Percentiles rank a stretch among this genome's conserved stretches.
phyloP scores from a whole-genome alignment of 2,329 filamentous ascomycete species.

The Cladosporium austrohemisphaericum region DNA sequence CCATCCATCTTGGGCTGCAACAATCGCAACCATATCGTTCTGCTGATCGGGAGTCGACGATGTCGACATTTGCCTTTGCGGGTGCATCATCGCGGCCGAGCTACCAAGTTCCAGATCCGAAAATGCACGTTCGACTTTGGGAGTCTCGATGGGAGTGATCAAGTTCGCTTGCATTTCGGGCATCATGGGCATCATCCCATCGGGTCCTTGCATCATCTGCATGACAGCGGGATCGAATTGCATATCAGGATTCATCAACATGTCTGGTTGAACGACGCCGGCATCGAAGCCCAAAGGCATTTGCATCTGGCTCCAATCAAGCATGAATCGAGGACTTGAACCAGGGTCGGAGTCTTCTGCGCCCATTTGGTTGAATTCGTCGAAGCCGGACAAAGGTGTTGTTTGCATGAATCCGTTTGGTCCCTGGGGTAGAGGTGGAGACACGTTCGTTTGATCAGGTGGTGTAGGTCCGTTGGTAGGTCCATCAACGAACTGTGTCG shows the following conservation, averaged over 20 bases:
- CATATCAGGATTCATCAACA: constrained; percentile 45
- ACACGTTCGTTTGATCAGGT: constrained; percentile 28
- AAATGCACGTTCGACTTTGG: constrained; percentile 45
- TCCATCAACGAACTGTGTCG: constrained; percentile 41
- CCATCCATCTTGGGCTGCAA: constrained; percentile 51
- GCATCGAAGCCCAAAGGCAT: constrained; percentile 44
- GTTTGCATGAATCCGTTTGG: constrained; percentile 36
- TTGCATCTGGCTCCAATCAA: constrained; percentile 48
- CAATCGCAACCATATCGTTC: constrained; percentile 45
- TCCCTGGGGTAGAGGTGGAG: constrained; percentile 25
- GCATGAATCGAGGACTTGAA: constrained; percentile 45
- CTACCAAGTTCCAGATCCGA: constrained; percentile 46
- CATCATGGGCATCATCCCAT: constrained; percentile 45
- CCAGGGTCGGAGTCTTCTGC: constrained; percentile 41
- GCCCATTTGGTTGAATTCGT: constrained; percentile 40
- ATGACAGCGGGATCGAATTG: constrained; percentile 42
- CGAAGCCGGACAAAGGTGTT: constrained; percentile 44
- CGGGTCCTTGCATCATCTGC: constrained; percentile 33
- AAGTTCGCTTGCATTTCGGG: constrained; percentile 41
- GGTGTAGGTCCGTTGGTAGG: constrained; percentile 33
- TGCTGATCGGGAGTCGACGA: constrained; percentile 17
- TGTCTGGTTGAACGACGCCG: constrained; percentile 39
- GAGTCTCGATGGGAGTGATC: constrained; percentile 46
- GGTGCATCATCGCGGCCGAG: constrained; percentile 40
- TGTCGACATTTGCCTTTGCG: constrained; percentile 40